Conservation (phyloP, 1,284 basidiomycete species). For the Microbotryomycetes sp. region DNA sequence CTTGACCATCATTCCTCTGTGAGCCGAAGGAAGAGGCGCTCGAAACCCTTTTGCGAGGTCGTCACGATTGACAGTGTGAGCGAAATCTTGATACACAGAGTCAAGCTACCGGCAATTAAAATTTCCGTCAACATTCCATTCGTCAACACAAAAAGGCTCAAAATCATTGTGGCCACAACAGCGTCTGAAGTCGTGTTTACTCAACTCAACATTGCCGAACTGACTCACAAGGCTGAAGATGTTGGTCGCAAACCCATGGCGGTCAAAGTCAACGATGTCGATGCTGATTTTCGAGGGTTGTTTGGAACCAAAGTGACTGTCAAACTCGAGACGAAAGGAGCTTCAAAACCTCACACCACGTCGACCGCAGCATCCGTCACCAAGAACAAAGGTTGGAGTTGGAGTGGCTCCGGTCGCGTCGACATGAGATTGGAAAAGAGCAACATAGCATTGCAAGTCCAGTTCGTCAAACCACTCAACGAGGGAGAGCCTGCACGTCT, state of each 20-base stretch:
- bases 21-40: too few relatives aligned
- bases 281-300: slow-evolving; percentile 9
- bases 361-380: background rate
- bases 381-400: background rate
- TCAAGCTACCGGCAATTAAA: slow-evolving; percentile 15
- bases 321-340: background rate
- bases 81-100: background rate
- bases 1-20: slow-evolving; percentile 21
- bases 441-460: background rate
- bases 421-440: slow-evolving; percentile 7
- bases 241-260: slow-evolving; percentile 5
- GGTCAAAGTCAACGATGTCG: slow-evolving; percentile 4
- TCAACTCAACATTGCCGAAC: background rate
- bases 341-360: too few relatives aligned
- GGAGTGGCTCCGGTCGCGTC: slow-evolving; percentile 7
- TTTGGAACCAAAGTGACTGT: background rate
- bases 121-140: background rate
- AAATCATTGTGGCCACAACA: slow-evolving; percentile 8
- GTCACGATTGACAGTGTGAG: background rate
- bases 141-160: background rate
- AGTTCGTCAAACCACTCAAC: background rate
- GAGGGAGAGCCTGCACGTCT: background rate
- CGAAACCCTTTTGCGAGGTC: too few relatives aligned
- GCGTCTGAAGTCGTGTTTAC: slow-evolving; percentile 17
- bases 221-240: slow-evolving; percentile 4